Evolutionary conservation across 345 rosid species (phyloP).

Genomic region (Fremontodendron californicum): DNA sequence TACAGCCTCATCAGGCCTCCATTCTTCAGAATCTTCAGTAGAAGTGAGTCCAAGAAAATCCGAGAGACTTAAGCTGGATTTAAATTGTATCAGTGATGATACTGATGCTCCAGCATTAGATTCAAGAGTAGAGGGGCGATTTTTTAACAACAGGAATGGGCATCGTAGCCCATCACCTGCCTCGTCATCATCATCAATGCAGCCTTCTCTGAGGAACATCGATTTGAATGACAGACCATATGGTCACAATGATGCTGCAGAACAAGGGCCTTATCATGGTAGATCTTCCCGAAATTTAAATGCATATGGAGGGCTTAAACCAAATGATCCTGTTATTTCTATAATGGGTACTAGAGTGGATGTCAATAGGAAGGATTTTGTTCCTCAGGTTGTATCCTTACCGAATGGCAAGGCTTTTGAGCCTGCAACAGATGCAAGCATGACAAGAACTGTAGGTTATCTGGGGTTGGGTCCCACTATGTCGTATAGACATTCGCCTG

Average conservation of each 20-base stretch:
- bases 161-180: slow-evolving; percentile 71
- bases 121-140: slow-evolving; percentile 45
- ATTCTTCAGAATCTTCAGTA: slow-evolving; percentile 57
- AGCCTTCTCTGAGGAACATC: slow-evolving; percentile 59
- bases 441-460: slow-evolving; percentile 50
- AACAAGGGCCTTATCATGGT: slow-evolving; percentile 39
- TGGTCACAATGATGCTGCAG: slow-evolving; percentile 42
- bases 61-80: slow-evolving; percentile 66
- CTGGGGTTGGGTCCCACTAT: slow-evolving; percentile 51
- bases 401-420: slow-evolving; percentile 60
- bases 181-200: slow-evolving; percentile 73
- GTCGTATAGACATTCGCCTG: slow-evolving; percentile 55
- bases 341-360: slow-evolving; percentile 75
- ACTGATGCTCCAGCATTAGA: slow-evolving; percentile 51
- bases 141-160: slow-evolving; percentile 48
- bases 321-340: slow-evolving; percentile 60
- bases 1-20: slow-evolving; percentile 47
- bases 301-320: slow-evolving; percentile 41
- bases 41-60: slow-evolving; percentile 57
- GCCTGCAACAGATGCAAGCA: slow-evolving; percentile 34
- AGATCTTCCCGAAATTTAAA: slow-evolving; percentile 31
- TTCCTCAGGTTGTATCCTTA: slow-evolving; percentile 42
- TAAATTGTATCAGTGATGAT: slow-evolving; percentile 67
- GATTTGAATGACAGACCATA: slow-evolving; percentile 88
- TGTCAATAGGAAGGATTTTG: slow-evolving; percentile 45